phyloP scores from a whole-genome alignment of 2,329 filamentous ascomycete species.

The Thelonectria blattea region DNA sequence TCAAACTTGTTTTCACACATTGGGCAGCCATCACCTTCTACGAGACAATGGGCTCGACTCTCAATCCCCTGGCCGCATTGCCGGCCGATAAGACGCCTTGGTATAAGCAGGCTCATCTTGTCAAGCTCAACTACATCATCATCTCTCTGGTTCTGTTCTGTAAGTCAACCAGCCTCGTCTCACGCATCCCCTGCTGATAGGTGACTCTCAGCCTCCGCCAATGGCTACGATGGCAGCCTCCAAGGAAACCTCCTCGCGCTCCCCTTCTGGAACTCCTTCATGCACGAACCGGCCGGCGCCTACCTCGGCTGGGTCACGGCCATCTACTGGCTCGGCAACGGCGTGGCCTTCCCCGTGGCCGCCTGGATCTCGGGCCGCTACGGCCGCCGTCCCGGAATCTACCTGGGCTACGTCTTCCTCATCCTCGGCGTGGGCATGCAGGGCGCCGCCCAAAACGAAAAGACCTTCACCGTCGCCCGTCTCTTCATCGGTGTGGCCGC shows the following conservation, averaged over 20 bases:
- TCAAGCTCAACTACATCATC: constrained; percentile 28
- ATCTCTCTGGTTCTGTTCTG: constrained; percentile 25
- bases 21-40: no score
- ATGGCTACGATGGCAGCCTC: constrained; percentile 24
- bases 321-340: constrained; percentile 35
- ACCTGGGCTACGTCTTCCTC: constrained; percentile 25
- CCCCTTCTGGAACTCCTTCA: constrained; percentile 31
- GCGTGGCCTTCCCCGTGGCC: constrained; percentile 26
- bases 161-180: background rate
- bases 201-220: constrained; percentile 13
- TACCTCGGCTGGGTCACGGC: constrained; percentile 34
- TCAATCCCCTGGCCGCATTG: constrained; percentile 3
- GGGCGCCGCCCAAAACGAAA: constrained; percentile 20
- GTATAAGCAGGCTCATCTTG: constrained; percentile 22
- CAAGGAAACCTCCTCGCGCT: constrained; percentile 28
- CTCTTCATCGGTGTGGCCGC: constrained; percentile 26
- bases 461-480: constrained; percentile 24
- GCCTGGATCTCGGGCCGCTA: constrained; percentile 22
- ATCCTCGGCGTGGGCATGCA: constrained; percentile 26
- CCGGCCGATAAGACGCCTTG: constrained; percentile 19
- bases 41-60: constrained; percentile 8
- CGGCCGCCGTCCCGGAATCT: constrained; percentile 23
- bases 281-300: constrained; percentile 26
- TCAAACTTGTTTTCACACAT: background rate
- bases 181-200: no score